Conservation (phyloP, 2,329 filamentous ascomycete species). For the Kalmusia sp. region DNA sequence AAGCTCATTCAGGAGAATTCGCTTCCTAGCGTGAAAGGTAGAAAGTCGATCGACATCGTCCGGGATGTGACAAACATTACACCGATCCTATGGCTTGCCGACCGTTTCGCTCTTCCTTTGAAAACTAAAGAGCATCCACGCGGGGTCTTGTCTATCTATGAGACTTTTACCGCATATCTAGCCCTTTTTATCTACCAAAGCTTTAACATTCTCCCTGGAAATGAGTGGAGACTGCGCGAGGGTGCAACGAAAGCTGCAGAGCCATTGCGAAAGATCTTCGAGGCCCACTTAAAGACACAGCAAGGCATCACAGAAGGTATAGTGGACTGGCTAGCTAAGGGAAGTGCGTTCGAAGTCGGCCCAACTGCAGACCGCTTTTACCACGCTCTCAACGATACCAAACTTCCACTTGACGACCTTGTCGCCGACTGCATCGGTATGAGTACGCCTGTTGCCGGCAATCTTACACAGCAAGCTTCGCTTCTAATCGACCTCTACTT, state of each 20-base stretch:
- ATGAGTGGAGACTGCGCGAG: conserved; percentile 59
- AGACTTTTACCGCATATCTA: conserved; percentile 63
- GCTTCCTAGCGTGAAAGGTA: conserved; percentile 53
- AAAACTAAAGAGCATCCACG: conserved; percentile 67
- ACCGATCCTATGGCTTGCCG: conserved; percentile 68
- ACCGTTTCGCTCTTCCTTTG: conserved; percentile 71
- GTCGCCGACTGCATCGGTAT: conserved; percentile 60
- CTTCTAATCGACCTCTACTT: conserved; percentile 62
- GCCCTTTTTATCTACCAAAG: conserved; percentile 68
- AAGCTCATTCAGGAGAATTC: conserved; percentile 55
- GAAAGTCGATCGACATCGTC: conserved; percentile 60
- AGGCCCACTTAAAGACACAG: conserved; percentile 71
- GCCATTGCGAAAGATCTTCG: conserved; percentile 71
- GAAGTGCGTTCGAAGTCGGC: conserved; percentile 64
- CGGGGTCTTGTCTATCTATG: conserved; percentile 58
- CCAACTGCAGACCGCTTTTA: conserved; percentile 61
- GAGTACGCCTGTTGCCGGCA: conserved; percentile 58
- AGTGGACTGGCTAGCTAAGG: conserved; percentile 53
- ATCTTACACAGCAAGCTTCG: conserved; percentile 61
- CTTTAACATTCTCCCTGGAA: conserved; percentile 60
- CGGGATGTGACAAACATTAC: conserved; percentile 73
- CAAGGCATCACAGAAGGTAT: conserved; percentile 61
- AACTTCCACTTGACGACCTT: conserved; percentile 56
- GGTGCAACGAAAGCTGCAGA: conserved; percentile 58
- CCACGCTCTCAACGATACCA: conserved; percentile 56